Base-by-base conservation (phyloP, 2,329 filamentous ascomycete genomes). In the Dendryphion nanum region DNA sequence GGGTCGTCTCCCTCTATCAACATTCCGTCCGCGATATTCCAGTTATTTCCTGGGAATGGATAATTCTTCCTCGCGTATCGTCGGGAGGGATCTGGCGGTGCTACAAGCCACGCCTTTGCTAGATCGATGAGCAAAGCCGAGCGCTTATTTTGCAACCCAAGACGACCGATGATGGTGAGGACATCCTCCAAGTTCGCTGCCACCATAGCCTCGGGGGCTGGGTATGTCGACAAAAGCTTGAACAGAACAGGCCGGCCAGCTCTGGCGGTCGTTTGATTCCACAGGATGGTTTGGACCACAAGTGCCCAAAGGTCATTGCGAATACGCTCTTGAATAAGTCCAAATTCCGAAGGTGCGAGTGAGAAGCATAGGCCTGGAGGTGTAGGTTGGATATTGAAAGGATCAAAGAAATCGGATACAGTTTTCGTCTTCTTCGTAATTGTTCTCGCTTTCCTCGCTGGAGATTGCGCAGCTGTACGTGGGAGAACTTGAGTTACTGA, bases 301-400 rank as follows among this genome's bases (percentile, higher is more conserved):
- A 96, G 77, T 47, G 82, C 83, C 63, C 94, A 95, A 0, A 89
- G 85, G 40, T 89, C 77, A 34, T 78, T 65, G 2, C 82, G 81
- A 13, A 95, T 77, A 47, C 83, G 77, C 60, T 95, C 90, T 61
- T 96, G 90, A 24, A 95, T 81, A 2, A 96, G 75, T 0, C 89
- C 89, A 57, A 95, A 95, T 5, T 36, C 29, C 5, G 50, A 42
- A 4, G 53, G 48, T 21, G 45, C 46, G 2, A 62, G 55, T 14
- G 41, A 19, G 18, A 62, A 61, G 4, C 30, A 24, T 2, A 62
- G 40, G 4, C 48, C 47, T 4, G 44, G 35, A 1, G 56, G 55
- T 3, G 44, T 36, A 18, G 46, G 44, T 4, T 40, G 35, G 13
- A 46, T 37, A 24, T 41, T 41, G 33, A 50, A 51, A 21, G 37